Evolutionary conservation across 2,329 filamentous ascomycete species (phyloP).

Genomic region (Clathrospora elynae): DNA sequence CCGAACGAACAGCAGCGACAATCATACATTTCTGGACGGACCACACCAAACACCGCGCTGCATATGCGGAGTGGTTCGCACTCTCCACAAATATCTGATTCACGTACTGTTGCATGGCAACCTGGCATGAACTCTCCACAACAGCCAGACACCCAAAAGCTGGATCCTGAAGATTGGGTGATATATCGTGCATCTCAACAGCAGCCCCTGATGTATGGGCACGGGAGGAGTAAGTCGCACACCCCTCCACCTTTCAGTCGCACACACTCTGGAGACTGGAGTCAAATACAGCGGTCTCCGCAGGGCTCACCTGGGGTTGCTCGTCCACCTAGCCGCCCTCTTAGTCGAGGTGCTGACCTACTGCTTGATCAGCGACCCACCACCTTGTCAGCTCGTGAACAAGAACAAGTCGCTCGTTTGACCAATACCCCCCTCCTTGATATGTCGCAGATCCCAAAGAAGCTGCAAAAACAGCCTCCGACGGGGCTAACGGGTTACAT

Average conservation of each 20-base stretch:
- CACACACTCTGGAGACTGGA: constrained; percentile 54
- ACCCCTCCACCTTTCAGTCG: constrained; percentile 52
- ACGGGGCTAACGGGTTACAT: constrained; percentile 76
- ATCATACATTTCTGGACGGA: constrained; percentile 37
- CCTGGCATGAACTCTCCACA: constrained; percentile 65
- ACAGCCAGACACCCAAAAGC: constrained; percentile 53
- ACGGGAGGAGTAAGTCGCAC: constrained; percentile 64
- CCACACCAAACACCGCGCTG: constrained; percentile 49
- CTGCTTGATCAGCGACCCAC: constrained; percentile 60
- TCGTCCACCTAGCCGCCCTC: constrained; percentile 39
- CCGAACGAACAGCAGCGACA: constrained; percentile 38
- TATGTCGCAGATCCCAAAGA: constrained; percentile 59
- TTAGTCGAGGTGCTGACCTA: constrained; percentile 59
- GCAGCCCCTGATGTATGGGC: constrained; percentile 54
- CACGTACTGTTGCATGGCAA: constrained; percentile 78
- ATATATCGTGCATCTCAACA: constrained; percentile 70
- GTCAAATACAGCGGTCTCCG: constrained; percentile 43
- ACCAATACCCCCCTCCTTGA: constrained; percentile 78
- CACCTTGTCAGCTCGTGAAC: constrained; percentile 81
- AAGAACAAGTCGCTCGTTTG: constrained; percentile 83
- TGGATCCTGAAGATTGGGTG: constrained; percentile 83
- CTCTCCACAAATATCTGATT: constrained; percentile 55
- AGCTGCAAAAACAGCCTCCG: constrained; percentile 49
- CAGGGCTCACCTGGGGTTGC: constrained; percentile 28
- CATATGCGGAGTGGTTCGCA: constrained; percentile 48